These are phyloP conservation scores for Podospora fimiseda DNA, from an alignment of 495 filamentous ascomycete species.

Conservation along the genomic window DNA sequence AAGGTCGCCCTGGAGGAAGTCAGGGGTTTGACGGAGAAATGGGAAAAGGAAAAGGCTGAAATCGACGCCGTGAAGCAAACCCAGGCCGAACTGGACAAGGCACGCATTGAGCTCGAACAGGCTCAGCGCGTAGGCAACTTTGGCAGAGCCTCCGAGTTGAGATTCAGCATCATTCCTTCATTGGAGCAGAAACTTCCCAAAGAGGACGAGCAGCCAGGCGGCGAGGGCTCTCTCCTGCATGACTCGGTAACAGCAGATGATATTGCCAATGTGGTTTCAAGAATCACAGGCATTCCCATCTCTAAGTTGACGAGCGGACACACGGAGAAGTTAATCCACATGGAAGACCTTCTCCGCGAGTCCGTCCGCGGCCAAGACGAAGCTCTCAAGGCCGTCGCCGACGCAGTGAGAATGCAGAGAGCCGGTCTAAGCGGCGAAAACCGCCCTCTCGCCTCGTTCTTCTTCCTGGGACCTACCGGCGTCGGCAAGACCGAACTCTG, in stretches of 20 bases:
- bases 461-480: slow-evolving; percentile 95
- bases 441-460: slow-evolving; percentile 86
- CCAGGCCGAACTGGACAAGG: slow-evolving; percentile 77
- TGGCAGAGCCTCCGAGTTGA: slow-evolving; percentile 74
- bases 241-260: slow-evolving; percentile 92
- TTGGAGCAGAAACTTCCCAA: slow-evolving; percentile 74
- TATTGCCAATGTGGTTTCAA: slow-evolving; percentile 85
- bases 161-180: slow-evolving; percentile 77
- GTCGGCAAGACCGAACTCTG: slow-evolving; percentile 96
- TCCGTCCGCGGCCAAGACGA: slow-evolving; percentile 91
- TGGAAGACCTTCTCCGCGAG: slow-evolving; percentile 84
- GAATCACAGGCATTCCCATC: slow-evolving; percentile 86
- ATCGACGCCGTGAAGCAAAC: slow-evolving; percentile 79
- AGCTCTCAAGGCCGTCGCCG: slow-evolving; percentile 80
- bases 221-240: slow-evolving; percentile 63
- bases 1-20: slow-evolving; percentile 68
- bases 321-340: slow-evolving; percentile 82
- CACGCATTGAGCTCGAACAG: slow-evolving; percentile 75
- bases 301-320: slow-evolving; percentile 88
- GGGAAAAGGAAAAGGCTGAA: slow-evolving; percentile 84
- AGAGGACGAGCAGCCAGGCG: slow-evolving; percentile 50
- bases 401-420: slow-evolving; percentile 90
- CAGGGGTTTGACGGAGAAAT: slow-evolving; percentile 60
- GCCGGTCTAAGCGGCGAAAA: slow-evolving; percentile 89
- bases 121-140: slow-evolving; percentile 91